These are phyloP conservation scores for Crithidia brevicula DNA, from an alignment of 208 protist genomes.

Conservation along the genomic window DNA sequence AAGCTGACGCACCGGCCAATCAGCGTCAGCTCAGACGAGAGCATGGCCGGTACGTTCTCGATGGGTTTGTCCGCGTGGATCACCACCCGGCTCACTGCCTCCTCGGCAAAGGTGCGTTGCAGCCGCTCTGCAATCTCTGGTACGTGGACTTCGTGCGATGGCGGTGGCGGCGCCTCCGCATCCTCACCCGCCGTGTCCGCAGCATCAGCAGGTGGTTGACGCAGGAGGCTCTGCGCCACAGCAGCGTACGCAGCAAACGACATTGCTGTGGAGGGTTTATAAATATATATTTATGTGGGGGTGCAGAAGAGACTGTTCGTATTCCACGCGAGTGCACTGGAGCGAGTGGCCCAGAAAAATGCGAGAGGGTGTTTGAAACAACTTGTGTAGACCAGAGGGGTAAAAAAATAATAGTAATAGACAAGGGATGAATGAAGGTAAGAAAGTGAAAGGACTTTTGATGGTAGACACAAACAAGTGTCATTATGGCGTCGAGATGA, in stretches of 20 bases:
- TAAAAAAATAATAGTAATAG: too few relatives aligned
- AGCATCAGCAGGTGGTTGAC: background rate
- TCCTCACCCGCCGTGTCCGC: background rate
- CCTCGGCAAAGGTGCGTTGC: background rate
- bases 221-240: background rate
- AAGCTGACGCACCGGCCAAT: slow-evolving; percentile 76
- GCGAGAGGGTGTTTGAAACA: too few relatives aligned
- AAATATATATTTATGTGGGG: too few relatives aligned
- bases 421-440: too few relatives aligned
- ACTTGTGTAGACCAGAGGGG: too few relatives aligned
- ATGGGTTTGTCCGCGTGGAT: slow-evolving; percentile 49
- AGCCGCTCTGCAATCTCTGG: background rate
- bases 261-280: too few relatives aligned
- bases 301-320: too few relatives aligned
- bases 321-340: too few relatives aligned
- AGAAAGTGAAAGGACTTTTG: too few relatives aligned
- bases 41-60: slow-evolving; percentile 56
- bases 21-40: slow-evolving; percentile 56
- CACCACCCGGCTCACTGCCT: background rate
- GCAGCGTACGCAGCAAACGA: background rate
- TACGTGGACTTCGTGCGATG: background rate
- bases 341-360: too few relatives aligned
- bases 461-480: too few relatives aligned
- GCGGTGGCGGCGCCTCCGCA: background rate
- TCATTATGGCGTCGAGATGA: too few relatives aligned